A percentile compares a stretch with the other conserved stretches of the same genome.
These are phyloP conservation scores for Stropharia rugosoannulata DNA, from an alignment of 768 basidiomycete genomes.

Conservation along the genomic window DNA sequence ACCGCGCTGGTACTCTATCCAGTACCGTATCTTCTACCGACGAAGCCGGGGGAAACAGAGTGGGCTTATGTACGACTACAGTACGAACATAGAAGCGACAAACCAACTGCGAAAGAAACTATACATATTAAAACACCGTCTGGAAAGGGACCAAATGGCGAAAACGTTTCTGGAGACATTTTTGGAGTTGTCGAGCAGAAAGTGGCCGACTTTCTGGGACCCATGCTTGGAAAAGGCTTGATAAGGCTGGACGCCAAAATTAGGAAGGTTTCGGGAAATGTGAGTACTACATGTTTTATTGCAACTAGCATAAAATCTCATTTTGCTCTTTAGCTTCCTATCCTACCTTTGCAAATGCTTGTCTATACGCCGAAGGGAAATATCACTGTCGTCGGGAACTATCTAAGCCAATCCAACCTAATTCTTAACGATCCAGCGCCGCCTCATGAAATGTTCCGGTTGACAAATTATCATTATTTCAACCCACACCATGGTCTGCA, in stretches of 20 bases:
- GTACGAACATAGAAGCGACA: constrained; percentile 64
- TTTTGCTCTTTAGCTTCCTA: constrained; percentile 56
- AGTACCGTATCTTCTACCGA: constrained; percentile 59
- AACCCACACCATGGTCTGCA: constrained; percentile 89
- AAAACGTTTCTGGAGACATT: constrained; percentile 55
- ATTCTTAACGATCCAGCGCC: constrained; percentile 80
- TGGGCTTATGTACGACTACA: constrained; percentile 71
- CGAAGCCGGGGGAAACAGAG: constrained; percentile 49
- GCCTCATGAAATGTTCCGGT: constrained; percentile 60
- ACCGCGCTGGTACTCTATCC: constrained; percentile 88
- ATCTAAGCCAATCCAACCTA: constrained; percentile 65
- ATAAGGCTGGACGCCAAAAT: constrained; percentile 81
- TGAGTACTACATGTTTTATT: constrained; percentile 34
- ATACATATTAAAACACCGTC: constrained; percentile 76
- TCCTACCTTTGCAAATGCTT: constrained; percentile 80
- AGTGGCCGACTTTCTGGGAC: constrained; percentile 74
- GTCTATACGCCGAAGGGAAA: constrained; percentile 95
- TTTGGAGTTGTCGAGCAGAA: constrained; percentile 89
- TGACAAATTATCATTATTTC: constrained; percentile 66
- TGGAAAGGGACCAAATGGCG: constrained; percentile 48
- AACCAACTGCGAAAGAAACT: constrained; percentile 60
- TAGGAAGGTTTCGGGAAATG: constrained; percentile 60
- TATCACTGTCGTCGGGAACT: constrained; percentile 77
- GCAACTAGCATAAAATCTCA: not conserved
- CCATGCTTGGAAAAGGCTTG: constrained; percentile 82